Evolutionary conservation across 2,329 filamentous ascomycete genomes (phyloP).

Genomic region (Penicillium sp.): DNA sequence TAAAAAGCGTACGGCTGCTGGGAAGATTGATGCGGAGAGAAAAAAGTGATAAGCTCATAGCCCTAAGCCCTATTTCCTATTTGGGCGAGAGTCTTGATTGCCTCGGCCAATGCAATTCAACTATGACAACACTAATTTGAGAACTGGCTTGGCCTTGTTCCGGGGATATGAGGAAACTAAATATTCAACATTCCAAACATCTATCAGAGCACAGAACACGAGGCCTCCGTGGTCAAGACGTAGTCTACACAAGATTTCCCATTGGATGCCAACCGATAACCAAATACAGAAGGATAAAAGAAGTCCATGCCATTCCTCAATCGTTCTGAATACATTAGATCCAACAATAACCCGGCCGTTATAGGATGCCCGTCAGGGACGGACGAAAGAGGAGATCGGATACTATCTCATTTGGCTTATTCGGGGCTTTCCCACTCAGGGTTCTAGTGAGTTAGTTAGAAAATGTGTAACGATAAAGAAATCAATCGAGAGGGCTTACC

Average conservation of each 20-base stretch:
- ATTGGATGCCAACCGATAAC: slow-evolving; percentile 5
- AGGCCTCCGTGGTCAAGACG: neutral
- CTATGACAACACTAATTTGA: neutral
- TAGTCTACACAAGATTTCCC: slow-evolving; percentile 12
- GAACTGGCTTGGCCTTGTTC: neutral
- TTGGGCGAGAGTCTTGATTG: slow-evolving; percentile 13
- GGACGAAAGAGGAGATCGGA: slow-evolving; percentile 16
- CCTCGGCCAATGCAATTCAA: neutral
- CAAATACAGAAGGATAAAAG: slow-evolving; percentile 15
- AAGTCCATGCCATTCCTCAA: slow-evolving; percentile 31
- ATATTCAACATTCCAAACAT: neutral
- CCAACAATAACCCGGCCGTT: slow-evolving; percentile 26
- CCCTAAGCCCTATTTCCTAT: slow-evolving; percentile 41
- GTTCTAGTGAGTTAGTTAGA: slow-evolving; percentile 38
- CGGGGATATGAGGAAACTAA: neutral
- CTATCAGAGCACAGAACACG: neutral
- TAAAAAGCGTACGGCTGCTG: slow-evolving; percentile 1
- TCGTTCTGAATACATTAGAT: slow-evolving; percentile 37
- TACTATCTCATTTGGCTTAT: slow-evolving; percentile 26
- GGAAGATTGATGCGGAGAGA: slow-evolving; percentile 17
- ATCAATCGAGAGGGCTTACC: slow-evolving; percentile 53
- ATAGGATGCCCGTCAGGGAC: slow-evolving; percentile 16
- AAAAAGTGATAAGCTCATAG: slow-evolving; percentile 31
- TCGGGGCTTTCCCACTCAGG: slow-evolving; percentile 44
- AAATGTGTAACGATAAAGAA: neutral